Evolutionary conservation across 768 basidiomycete genomes (phyloP).

Genomic region (Galerina sulciceps): DNA sequence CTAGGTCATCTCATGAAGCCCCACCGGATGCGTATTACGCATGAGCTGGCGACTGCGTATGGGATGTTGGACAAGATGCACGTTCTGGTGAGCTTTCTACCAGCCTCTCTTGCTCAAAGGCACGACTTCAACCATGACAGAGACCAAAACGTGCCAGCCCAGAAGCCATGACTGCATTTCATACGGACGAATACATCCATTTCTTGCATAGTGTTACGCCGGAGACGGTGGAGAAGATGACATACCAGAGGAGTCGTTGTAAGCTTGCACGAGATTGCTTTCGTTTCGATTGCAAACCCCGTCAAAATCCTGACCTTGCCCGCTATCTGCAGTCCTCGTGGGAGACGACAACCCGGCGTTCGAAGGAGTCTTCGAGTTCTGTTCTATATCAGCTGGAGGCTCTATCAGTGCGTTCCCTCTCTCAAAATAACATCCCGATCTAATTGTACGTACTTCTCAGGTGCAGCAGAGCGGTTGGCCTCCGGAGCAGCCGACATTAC

Average conservation of each 20-base stretch:
- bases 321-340: slow-evolving; percentile 45
- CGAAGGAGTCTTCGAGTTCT: slow-evolving; percentile 95
- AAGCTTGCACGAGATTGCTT: slow-evolving; percentile 29
- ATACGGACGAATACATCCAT: slow-evolving; percentile 98
- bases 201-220: slow-evolving; percentile 89
- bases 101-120: neutral
- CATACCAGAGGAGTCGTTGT: slow-evolving; percentile 87
- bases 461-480: slow-evolving; percentile 82
- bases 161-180: slow-evolving; percentile 86
- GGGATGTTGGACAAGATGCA: slow-evolving; percentile 94
- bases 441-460: slow-evolving; percentile 67
- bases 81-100: slow-evolving; percentile 66
- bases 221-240: slow-evolving; percentile 87
- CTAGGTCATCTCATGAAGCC: slow-evolving; percentile 95
- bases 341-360: slow-evolving; percentile 97
- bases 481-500: slow-evolving; percentile 88
- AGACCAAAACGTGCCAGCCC: slow-evolving; percentile 72
- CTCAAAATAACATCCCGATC: neutral
- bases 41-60: slow-evolving; percentile 92
- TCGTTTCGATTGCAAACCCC: neutral
- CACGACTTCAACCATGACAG: slow-evolving; percentile 36
- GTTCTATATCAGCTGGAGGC: slow-evolving; percentile 93
- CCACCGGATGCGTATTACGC: slow-evolving; percentile 91
- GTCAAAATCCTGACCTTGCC: neutral
- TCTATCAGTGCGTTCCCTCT: slow-evolving; percentile 68